These are phyloP conservation scores for Stygiomarasmius scandens DNA, from an alignment of 1,284 basidiomycete genomes.

Conservation along the genomic window DNA sequence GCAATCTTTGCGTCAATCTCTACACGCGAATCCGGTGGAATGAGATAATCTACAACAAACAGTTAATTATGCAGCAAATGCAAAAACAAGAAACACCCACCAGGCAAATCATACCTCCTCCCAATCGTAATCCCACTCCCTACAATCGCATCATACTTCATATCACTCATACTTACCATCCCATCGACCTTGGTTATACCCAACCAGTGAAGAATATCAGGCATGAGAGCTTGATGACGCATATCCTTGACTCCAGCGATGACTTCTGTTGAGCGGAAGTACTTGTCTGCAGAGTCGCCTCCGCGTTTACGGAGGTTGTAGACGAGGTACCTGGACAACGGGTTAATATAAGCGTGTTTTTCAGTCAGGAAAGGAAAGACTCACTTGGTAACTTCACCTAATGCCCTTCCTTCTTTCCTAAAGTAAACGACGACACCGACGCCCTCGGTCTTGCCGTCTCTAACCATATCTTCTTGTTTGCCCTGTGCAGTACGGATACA, in stretches of 20 bases:
- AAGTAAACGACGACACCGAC: constrained; percentile 95
- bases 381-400: constrained; percentile 91
- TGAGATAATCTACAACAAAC: constrained; percentile 75
- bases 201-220: constrained; percentile 92
- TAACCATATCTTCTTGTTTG: neutral
- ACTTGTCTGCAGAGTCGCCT: constrained; percentile 89
- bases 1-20: constrained; percentile 96
- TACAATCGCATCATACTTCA: constrained; percentile 95
- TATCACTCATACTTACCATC: constrained; percentile 92
- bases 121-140: constrained; percentile 84
- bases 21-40: constrained; percentile 87
- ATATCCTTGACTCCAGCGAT: constrained; percentile 97
- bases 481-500: constrained; percentile 53
- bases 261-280: constrained; percentile 92
- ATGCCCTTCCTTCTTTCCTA: constrained; percentile 89
- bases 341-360: too few species aligned
- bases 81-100: neutral
- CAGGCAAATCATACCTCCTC: constrained; percentile 66
- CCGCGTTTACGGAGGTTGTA: constrained; percentile 96
- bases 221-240: constrained; percentile 84
- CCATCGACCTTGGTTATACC: constrained; percentile 88
- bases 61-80: too few species aligned
- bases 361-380: constrained; percentile 21
- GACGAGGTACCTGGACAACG: constrained; percentile 68
- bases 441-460: constrained; percentile 52